Evolutionary conservation across 1,284 basidiomycete species (phyloP).

Genomic region (Ceratobasidium sp.): DNA sequence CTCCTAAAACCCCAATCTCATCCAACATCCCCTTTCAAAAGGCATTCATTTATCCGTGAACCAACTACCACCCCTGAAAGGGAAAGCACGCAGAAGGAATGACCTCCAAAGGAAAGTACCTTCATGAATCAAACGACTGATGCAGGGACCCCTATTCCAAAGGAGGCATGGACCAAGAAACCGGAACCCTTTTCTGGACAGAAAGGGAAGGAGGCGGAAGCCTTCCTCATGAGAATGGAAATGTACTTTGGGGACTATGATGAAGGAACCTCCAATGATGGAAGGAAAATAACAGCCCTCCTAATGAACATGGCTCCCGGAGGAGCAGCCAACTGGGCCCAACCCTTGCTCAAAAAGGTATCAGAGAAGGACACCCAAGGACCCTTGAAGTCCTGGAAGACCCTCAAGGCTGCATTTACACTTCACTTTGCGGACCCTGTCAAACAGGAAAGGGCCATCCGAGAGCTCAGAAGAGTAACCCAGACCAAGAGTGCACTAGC

Average conservation of each 20-base stretch:
- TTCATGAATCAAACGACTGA: background rate
- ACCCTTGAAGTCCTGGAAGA: background rate
- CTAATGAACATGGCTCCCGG: no score
- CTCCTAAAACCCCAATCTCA: no score
- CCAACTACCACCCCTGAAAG: no score
- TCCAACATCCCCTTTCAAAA: background rate
- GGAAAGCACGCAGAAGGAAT: background rate
- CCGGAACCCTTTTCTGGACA: background rate
- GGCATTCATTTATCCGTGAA: background rate
- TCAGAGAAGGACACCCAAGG: no score
- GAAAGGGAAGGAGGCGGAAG: background rate
- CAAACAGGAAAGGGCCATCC: background rate
- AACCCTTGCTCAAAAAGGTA: background rate
- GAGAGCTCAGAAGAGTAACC: background rate
- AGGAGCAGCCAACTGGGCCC: background rate
- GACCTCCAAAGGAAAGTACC: no score
- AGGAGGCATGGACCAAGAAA: conserved; percentile 5
- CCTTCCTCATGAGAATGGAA: no score
- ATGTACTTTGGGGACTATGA: conserved; percentile 8
- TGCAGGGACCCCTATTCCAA: background rate
- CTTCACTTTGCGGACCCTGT: background rate
- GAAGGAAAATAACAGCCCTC: no score
- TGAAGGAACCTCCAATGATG: background rate
- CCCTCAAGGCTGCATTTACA: background rate
- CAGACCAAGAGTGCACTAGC: conserved; percentile 1